Percentiles rank a stretch among this genome's conserved stretches.
These are phyloP conservation scores for Yamadazyma kanchanaburiensis DNA, from an alignment of 1,139 yeast genomes.

Conservation along the genomic window DNA sequence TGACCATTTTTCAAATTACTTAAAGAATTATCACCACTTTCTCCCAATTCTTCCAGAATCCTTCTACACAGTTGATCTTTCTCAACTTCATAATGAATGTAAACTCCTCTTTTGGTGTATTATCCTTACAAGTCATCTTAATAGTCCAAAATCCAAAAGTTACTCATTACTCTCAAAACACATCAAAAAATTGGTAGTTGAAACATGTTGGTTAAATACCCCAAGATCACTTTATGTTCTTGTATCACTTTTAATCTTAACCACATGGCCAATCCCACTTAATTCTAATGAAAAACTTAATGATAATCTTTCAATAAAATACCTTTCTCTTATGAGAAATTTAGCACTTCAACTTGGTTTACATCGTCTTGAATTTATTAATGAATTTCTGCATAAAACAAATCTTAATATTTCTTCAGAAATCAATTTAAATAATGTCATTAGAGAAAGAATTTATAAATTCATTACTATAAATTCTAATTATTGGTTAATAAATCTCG, in stretches of 20 bases:
- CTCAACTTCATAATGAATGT: constrained; percentile 26
- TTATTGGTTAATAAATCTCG: constrained; percentile 43
- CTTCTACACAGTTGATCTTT: constrained; percentile 23
- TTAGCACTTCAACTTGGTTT: constrained; percentile 43
- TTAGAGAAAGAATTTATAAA: constrained; percentile 44
- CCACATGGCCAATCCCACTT: constrained; percentile 48
- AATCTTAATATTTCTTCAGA: constrained; percentile 32
- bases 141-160: constrained; percentile 15
- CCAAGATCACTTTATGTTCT: constrained; percentile 44
- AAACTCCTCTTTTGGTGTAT: constrained; percentile 43
- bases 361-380: constrained; percentile 40
- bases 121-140: constrained; percentile 31
- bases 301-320: constrained; percentile 37
- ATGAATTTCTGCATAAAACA: constrained; percentile 45
- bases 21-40: constrained; percentile 28
- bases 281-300: constrained; percentile 25
- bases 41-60: constrained; percentile 42
- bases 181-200: constrained; percentile 38
- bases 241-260: constrained; percentile 37
- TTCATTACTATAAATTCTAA: constrained; percentile 43
- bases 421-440: constrained; percentile 30
- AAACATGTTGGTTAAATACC: constrained; percentile 43
- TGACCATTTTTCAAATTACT: constrained; percentile 28
- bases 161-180: constrained; percentile 30
- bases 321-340: constrained; percentile 38